Conservation (phyloP, 176 grass and related monocot species). For the Urochloa ruziziensis region DNA sequence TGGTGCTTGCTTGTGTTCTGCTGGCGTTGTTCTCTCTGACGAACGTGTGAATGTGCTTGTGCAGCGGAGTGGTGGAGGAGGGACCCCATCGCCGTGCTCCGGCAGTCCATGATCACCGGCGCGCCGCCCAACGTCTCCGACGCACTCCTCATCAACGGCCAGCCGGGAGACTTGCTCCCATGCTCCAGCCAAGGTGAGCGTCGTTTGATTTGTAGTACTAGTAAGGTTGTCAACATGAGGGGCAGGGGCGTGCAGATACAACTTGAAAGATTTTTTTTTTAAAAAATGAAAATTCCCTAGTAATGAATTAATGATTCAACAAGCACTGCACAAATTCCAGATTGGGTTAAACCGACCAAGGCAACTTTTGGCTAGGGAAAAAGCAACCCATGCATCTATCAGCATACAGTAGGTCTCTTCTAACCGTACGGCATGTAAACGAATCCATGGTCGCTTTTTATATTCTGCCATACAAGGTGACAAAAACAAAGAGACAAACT, state of each 20-base stretch:
- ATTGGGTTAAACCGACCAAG: slow-evolving; percentile 20
- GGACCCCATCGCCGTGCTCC: slow-evolving; percentile 65
- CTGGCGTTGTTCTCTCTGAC: neutral
- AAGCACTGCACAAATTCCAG: neutral
- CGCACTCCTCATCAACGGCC: slow-evolving; percentile 80
- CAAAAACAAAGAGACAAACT: slow-evolving; percentile 7
- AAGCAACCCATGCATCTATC: neutral
- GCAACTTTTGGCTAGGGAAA: slow-evolving; percentile 29
- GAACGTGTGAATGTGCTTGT: neutral
- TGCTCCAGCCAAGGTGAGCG: slow-evolving; percentile 73
- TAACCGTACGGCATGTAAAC: neutral
- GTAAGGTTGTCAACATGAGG: neutral
- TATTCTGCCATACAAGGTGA: neutral
- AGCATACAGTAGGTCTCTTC: slow-evolving; percentile 1
- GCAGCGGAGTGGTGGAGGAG: slow-evolving; percentile 88
- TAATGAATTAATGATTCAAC: neutral
- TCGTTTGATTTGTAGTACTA: neutral
- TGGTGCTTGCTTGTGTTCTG: too few species aligned
- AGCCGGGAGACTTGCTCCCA: slow-evolving; percentile 64
- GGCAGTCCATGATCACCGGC: slow-evolving; percentile 64
- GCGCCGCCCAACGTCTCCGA: slow-evolving; percentile 84
- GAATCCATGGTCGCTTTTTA: neutral
- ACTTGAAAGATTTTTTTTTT: neutral
- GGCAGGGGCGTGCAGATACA: neutral
- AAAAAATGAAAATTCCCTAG: neutral